Base-by-base conservation (phyloP, 2,329 filamentous ascomycete genomes). In the Lachnellula arida region DNA sequence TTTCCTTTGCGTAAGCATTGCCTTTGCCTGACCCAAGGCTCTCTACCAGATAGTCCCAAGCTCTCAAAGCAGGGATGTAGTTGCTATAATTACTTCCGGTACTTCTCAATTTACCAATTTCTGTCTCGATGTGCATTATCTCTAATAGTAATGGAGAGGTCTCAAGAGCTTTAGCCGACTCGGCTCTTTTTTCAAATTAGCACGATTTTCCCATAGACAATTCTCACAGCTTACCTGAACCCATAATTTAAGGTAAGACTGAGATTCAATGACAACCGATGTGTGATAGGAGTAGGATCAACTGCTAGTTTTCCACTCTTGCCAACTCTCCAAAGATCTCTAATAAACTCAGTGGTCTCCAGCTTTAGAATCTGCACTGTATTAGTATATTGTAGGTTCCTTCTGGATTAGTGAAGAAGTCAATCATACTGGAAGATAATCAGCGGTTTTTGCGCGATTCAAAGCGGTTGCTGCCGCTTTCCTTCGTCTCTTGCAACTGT, bases 401-500 rank as follows among this genome's bases (percentile, higher is more conserved):
- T 8, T 28, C 25, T 8, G 7, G 7, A 28, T 8, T 28, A 8
- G 1, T 9, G 7, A 28, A 8, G 25, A 28, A 28, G 6, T 8
- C 7, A 8, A 28, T 28, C 25, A 8, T 28, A 28, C 25, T 28
- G 25, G 25, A 9, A 28, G 25, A 28, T 28, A 28, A 28, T 28
- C 25, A 7, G 25, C 25, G 7, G 25, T 28, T 7, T 28, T 28
- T 5, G 25, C 25, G 48, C 84, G 81, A 67, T 87, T 87, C 17
- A 87, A 73, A 1, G 85, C 84, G 3, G 81, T 81, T 0, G 84
- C 84, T 1, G 84, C 84, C 15, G 82, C 84, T 68, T 87, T 87
- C 55, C 84, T 76, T 35, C 84, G 75, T 5, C 82, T 75, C 67
- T 87, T 87, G 85, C 85, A 54, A 88, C 87, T 0, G 85, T 88